Evolutionary conservation across 2,329 filamentous ascomycete genomes (phyloP).

Genomic region (Beauveria brongniartii): DNA sequence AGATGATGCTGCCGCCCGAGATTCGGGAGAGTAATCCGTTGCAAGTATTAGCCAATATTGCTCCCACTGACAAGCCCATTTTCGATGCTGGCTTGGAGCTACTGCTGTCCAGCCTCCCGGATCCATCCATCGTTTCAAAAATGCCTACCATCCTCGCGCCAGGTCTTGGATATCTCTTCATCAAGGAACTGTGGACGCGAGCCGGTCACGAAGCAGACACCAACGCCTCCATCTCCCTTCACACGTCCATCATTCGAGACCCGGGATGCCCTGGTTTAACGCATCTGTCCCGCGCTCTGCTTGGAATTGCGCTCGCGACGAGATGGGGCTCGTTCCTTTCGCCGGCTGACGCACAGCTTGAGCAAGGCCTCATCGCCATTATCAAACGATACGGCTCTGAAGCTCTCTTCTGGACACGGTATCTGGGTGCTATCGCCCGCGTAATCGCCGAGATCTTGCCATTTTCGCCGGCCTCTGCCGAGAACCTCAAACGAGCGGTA

Average conservation of each 20-base stretch:
- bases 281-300: constrained; percentile 61
- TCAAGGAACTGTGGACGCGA: constrained; percentile 43
- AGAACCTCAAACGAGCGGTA: constrained; percentile 24
- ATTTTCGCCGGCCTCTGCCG: constrained; percentile 28
- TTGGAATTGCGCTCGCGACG: constrained; percentile 64
- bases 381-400: constrained; percentile 29
- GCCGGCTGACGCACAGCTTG: constrained; percentile 37
- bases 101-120: constrained; percentile 36
- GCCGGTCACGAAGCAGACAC: constrained; percentile 39
- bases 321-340: constrained; percentile 61
- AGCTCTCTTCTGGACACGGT: constrained; percentile 44
- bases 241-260: constrained; percentile 60
- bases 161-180: constrained; percentile 37
- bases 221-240: constrained; percentile 62
- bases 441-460: constrained; percentile 36
- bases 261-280: constrained; percentile 64
- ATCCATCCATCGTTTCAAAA: constrained; percentile 24
- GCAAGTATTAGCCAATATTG: constrained; percentile 23
- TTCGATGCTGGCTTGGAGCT: constrained; percentile 30
- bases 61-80: constrained; percentile 19
- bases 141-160: constrained; percentile 35
- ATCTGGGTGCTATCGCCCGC: constrained; percentile 40
- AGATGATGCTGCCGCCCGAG: constrained; percentile 54
- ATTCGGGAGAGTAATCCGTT: constrained; percentile 61
- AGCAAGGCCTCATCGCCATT: constrained; percentile 34